A percentile compares a stretch with the other conserved stretches of the same genome.
Evolutionary conservation across 768 basidiomycete genomes (phyloP).

Genomic region (Trametes sanguinea): DNA sequence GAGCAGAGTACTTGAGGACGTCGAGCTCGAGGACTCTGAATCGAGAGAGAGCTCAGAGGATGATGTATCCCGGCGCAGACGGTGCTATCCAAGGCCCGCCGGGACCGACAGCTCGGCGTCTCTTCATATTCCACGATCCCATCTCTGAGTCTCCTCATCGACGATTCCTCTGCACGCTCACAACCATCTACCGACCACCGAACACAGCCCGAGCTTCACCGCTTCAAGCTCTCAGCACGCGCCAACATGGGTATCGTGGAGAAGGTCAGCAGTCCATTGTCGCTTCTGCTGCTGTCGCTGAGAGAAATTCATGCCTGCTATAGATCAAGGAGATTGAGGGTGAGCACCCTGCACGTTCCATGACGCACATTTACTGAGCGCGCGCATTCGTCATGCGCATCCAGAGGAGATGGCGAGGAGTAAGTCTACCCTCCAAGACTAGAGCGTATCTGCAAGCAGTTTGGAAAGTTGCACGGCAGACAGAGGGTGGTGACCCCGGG

Average conservation of each 20-base stretch:
- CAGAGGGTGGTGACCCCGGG: too few species aligned
- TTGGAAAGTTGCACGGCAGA: too few species aligned
- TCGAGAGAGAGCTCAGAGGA: too few species aligned
- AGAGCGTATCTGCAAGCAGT: too few species aligned
- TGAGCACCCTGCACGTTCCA: slow-evolving; percentile 39
- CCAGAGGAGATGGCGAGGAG: slow-evolving; percentile 97
- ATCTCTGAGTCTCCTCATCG: neutral
- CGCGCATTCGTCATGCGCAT: neutral
- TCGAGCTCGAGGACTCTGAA: too few species aligned
- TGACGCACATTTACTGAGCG: too few species aligned
- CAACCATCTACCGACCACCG: too few species aligned
- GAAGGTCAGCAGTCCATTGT: neutral
- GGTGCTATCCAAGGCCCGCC: slow-evolving; percentile 6
- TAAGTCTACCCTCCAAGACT: slow-evolving; percentile 41
- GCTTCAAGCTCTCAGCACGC: neutral
- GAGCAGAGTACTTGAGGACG: too few species aligned
- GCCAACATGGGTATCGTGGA: slow-evolving; percentile 18
- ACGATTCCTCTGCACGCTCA: neutral
- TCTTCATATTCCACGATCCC: neutral
- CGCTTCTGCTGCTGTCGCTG: slow-evolving; percentile 3
- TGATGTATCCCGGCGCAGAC: neutral
- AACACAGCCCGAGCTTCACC: neutral
- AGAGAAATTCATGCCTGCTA: neutral
- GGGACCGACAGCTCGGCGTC: neutral
- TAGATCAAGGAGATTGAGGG: slow-evolving; percentile 97